A percentile compares a stretch with the other conserved stretches of the same genome.
phyloP scores from a whole-genome alignment of 371 early-diverging fungal genomes.

The Coemansia sp. region DNA sequence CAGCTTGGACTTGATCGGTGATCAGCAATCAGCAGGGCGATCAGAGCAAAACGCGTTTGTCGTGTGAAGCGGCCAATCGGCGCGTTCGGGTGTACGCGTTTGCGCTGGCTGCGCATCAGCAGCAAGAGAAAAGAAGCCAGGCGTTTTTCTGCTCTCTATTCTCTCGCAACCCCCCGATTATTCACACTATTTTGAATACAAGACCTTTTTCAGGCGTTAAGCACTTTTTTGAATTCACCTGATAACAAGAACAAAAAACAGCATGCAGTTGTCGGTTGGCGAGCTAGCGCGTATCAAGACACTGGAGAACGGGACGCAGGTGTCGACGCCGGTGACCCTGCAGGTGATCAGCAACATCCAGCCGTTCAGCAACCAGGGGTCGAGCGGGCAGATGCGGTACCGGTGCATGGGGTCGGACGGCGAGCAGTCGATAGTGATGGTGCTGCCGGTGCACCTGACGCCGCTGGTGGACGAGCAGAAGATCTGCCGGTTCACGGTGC shows the following conservation, averaged over 20 bases:
- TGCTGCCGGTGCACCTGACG: constrained; percentile 25
- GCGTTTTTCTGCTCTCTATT: not conserved
- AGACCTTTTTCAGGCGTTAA: not conserved
- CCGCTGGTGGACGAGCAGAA: constrained; percentile 23
- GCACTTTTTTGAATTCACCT: not conserved
- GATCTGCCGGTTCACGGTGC: constrained; percentile 35
- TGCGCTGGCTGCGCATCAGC: constrained; percentile 3
- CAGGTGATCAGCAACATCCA: constrained; percentile 40
- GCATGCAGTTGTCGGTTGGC: constrained; percentile 28
- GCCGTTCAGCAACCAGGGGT: constrained; percentile 23
- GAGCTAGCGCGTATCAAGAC: constrained; percentile 29
- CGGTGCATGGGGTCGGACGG: constrained; percentile 44
- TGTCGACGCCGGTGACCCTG: constrained; percentile 19
- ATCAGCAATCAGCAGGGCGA: not conserved
- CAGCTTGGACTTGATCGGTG: not conserved
- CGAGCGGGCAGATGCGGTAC: constrained; percentile 12
- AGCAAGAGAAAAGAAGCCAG: not conserved
- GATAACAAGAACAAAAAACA: not conserved
- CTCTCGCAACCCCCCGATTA: not conserved
- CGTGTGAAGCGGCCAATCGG: not conserved
- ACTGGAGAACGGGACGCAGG: constrained; percentile 13
- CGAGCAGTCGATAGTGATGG: constrained; percentile 20
- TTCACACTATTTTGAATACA: not conserved
- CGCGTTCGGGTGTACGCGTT: constrained; percentile 7
- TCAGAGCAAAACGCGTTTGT: too few species aligned